Percentiles rank a stretch among this genome's conserved stretches.
phyloP scores from a whole-genome alignment of 805 yeast species.

The Candida insectalens region DNA sequence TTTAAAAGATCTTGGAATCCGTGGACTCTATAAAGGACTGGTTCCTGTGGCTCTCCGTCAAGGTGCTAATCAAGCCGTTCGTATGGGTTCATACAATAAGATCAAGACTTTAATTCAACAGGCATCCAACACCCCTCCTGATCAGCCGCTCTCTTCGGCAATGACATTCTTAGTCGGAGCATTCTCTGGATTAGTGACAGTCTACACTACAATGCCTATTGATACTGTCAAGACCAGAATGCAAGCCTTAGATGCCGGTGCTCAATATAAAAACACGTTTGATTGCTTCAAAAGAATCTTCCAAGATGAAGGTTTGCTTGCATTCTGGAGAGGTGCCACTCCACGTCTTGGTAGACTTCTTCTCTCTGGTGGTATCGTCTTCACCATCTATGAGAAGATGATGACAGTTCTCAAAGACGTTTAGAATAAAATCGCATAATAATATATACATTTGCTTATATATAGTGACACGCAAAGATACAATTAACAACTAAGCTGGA shows the following conservation, averaged over 20 bases:
- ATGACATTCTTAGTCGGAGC: constrained; percentile 87
- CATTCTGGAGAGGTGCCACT: constrained; percentile 98
- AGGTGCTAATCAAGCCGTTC: constrained; percentile 91
- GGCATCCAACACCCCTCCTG: constrained; percentile 54
- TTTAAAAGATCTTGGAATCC: constrained; percentile 68
- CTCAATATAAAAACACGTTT: constrained; percentile 61
- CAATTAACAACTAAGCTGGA: background rate
- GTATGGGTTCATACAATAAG: constrained; percentile 87
- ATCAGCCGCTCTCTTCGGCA: constrained; percentile 64
- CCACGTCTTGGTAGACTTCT: constrained; percentile 90
- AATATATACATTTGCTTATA: background rate
- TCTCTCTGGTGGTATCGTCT: constrained; percentile 93
- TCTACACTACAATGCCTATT: constrained; percentile 89
- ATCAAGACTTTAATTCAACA: constrained; percentile 73
- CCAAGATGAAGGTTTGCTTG: constrained; percentile 77
- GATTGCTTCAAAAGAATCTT: constrained; percentile 77
- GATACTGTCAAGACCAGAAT: constrained; percentile 95
- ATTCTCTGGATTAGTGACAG: constrained; percentile 81
- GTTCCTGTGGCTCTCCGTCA: constrained; percentile 92
- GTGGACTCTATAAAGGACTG: constrained; percentile 81
- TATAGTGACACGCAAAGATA: background rate
- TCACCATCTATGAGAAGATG: constrained; percentile 91
- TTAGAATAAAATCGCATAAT: background rate
- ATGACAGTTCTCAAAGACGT: constrained; percentile 32
- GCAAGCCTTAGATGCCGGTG: constrained; percentile 82